Conservation (phyloP, 2,329 filamentous ascomycete genomes). For the Cryphonectria naterciae region DNA sequence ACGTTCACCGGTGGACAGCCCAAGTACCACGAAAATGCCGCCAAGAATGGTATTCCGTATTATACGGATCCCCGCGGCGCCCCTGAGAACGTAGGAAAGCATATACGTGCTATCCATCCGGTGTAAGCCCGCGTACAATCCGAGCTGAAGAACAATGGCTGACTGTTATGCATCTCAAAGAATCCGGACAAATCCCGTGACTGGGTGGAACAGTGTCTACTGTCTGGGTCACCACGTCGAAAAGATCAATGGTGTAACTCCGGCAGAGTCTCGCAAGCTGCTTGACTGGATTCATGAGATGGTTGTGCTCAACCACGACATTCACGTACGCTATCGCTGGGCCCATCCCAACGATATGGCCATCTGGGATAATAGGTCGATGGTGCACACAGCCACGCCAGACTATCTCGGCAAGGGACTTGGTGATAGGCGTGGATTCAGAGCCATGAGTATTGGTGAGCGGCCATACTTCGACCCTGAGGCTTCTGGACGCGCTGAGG, state of each 20-base stretch:
- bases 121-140: not conserved
- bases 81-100: conserved; percentile 52
- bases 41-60: conserved; percentile 32
- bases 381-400: conserved; percentile 58
- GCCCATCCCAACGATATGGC: conserved; percentile 51
- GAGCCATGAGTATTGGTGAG: conserved; percentile 12
- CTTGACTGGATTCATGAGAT: conserved; percentile 53
- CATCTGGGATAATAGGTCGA: conserved; percentile 63
- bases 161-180: no score
- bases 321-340: conserved; percentile 56
- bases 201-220: conserved; percentile 61
- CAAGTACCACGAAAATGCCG: conserved; percentile 20
- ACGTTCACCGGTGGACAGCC: conserved; percentile 60
- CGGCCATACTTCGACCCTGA: conserved; percentile 15
- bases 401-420: conserved; percentile 46
- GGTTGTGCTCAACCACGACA: conserved; percentile 50
- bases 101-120: no score
- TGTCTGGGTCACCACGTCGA: conserved; percentile 55
- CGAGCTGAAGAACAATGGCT: conserved; percentile 36
- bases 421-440: conserved; percentile 2
- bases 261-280: conserved; percentile 49
- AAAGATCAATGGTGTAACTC: conserved; percentile 54
- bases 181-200: conserved; percentile 61
- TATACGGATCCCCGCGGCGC: conserved; percentile 51
- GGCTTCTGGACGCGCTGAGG: no score